phyloP scores from a whole-genome alignment of 495 filamentous ascomycete species.

The Talaromyces adpressus region DNA sequence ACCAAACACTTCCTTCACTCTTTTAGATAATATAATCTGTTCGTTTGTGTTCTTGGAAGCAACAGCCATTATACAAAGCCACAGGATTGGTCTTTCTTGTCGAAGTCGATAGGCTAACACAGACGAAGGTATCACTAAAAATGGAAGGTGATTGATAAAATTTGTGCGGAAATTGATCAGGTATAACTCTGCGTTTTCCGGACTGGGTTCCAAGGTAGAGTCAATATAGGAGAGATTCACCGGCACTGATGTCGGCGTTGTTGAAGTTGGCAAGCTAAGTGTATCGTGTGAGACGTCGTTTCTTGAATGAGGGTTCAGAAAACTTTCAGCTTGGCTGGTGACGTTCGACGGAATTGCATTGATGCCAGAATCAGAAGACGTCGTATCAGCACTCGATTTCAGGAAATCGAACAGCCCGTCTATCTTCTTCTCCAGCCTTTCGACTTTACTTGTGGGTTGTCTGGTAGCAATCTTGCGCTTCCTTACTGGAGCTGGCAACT shows the following conservation, averaged over 20 bases:
- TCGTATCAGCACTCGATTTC: slow-evolving; percentile 11
- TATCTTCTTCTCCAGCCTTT: slow-evolving; percentile 44
- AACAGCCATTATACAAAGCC: slow-evolving; percentile 48
- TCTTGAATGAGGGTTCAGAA: slow-evolving; percentile 4
- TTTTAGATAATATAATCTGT: slow-evolving; percentile 27
- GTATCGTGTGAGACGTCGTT: slow-evolving; percentile 12
- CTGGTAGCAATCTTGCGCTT: slow-evolving; percentile 22
- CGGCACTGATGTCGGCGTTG: not conserved
- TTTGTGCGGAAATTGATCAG: slow-evolving; percentile 32
- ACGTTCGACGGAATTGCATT: slow-evolving; percentile 11
- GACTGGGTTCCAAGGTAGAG: not conserved
- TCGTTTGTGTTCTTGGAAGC: slow-evolving; percentile 21
- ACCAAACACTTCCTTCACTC: slow-evolving; percentile 34
- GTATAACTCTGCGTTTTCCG: slow-evolving; percentile 30
- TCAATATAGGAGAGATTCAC: not conserved
- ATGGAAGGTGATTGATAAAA: slow-evolving; percentile 37
- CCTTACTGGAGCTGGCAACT: slow-evolving; percentile 24
- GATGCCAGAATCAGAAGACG: not conserved
- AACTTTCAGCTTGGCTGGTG: slow-evolving; percentile 9
- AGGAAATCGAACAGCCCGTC: slow-evolving; percentile 43
- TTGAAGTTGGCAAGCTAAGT: slow-evolving; percentile 11
- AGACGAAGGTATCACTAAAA: slow-evolving; percentile 34
- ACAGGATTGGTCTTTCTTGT: slow-evolving; percentile 42
- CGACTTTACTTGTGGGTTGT: slow-evolving; percentile 18
- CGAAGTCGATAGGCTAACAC: slow-evolving; percentile 40